Evolutionary conservation across 352 stramenopile species (phyloP).

Genomic region (Globisporangium parvum): DNA sequence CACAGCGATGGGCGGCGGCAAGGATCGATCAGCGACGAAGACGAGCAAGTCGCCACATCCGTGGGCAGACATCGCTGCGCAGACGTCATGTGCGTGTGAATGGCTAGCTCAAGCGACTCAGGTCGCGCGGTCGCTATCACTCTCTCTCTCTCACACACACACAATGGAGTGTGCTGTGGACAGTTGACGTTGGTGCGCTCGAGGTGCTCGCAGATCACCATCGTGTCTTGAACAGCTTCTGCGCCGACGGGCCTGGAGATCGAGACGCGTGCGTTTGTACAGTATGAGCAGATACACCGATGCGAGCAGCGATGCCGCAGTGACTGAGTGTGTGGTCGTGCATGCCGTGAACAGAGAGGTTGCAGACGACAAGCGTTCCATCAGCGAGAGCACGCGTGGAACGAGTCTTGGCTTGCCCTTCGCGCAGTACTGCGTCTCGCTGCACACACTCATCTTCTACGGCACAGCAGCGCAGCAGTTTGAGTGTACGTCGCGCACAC

Average conservation of each 20-base stretch:
- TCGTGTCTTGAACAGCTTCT: slow-evolving; percentile 37
- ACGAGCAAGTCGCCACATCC: slow-evolving; percentile 23
- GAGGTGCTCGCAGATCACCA: slow-evolving; percentile 39
- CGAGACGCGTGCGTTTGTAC: slow-evolving; percentile 3
- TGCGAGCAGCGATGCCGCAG: not conserved
- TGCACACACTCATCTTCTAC: slow-evolving; percentile 37
- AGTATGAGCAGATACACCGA: not conserved
- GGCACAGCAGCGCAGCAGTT: slow-evolving; percentile 43
- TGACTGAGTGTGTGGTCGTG: no score
- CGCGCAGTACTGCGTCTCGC: slow-evolving; percentile 41
- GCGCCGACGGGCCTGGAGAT: slow-evolving; percentile 11
- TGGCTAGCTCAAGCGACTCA: not conserved
- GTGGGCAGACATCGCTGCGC: slow-evolving; percentile 26
- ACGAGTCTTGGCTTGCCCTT: slow-evolving; percentile 32
- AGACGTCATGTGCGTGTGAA: slow-evolving; percentile 27
- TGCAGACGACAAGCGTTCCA: not conserved
- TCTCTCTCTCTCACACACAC: no score
- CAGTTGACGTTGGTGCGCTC: slow-evolving; percentile 35
- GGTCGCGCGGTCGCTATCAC: no score
- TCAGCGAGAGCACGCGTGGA: not conserved
- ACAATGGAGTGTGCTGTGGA: no score
- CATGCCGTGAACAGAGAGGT: not conserved
- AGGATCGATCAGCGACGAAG: slow-evolving; percentile 18
- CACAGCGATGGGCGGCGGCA: not conserved
- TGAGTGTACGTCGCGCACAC: slow-evolving; percentile 31